phyloP scores from a whole-genome alignment of 208 protist species.

The Acanthamoeba sp. region DNA sequence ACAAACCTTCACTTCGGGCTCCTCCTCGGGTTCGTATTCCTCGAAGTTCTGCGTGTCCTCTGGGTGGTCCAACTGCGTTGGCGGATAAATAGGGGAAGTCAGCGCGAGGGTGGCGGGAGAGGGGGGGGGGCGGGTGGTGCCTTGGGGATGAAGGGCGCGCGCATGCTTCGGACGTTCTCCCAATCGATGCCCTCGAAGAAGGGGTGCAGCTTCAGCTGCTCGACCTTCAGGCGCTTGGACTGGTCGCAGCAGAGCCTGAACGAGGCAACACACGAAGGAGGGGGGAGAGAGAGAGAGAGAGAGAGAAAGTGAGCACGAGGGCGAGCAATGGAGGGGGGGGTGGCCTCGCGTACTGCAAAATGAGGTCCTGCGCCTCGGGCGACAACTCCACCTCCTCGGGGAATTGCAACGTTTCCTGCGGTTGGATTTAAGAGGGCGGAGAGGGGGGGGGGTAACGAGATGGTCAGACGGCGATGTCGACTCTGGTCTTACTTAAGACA shows the following conservation, averaged over 20 bases:
- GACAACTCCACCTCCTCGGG: slow-evolving; percentile 53
- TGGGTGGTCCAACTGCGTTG: slow-evolving; percentile 32
- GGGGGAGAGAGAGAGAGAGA: too few relatives aligned
- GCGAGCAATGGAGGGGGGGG: neutral
- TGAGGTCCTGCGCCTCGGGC: slow-evolving; percentile 66
- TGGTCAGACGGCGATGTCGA: too few relatives aligned
- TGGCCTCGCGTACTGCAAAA: neutral
- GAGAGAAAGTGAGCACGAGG: neutral
- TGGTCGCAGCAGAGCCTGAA: slow-evolving; percentile 61
- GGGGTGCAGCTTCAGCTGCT: slow-evolving; percentile 63
- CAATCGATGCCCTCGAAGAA: slow-evolving; percentile 73
- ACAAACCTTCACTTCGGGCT: neutral
- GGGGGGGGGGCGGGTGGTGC: neutral
- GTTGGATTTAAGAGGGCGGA: too few relatives aligned
- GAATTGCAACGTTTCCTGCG: slow-evolving; percentile 58
- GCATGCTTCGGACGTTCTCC: slow-evolving; percentile 20
- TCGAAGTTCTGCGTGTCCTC: slow-evolving; percentile 71
- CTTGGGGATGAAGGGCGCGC: slow-evolving; percentile 60
- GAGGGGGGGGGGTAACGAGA: too few relatives aligned
- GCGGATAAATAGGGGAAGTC: neutral
- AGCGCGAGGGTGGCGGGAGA: neutral
- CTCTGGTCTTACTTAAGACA: too few relatives aligned
- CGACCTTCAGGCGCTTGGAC: slow-evolving; percentile 52
- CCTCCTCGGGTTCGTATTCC: slow-evolving; percentile 50
- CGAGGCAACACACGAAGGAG: too few relatives aligned